phyloP scores from a whole-genome alignment of 2,329 filamentous ascomycete species.

The Saccharata proteae region DNA sequence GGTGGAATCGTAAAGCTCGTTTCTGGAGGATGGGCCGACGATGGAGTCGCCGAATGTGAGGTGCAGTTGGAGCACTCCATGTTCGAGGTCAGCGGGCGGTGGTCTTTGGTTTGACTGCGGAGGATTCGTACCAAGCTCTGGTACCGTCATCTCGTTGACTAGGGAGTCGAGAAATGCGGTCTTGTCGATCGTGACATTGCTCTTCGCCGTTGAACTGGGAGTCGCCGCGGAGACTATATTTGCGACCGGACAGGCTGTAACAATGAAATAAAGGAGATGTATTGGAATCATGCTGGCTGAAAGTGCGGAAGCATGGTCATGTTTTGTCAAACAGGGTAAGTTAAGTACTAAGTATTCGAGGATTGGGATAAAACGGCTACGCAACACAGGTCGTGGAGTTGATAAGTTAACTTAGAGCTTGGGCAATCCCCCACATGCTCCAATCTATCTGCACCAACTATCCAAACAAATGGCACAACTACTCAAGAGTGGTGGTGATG shows the following conservation, averaged over 20 bases:
- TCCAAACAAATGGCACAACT: too few relatives aligned
- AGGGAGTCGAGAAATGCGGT: not conserved
- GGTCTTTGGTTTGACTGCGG: too few relatives aligned
- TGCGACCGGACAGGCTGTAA: not conserved
- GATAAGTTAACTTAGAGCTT: too few relatives aligned
- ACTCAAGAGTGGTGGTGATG: too few relatives aligned
- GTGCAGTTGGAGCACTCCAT: slow-evolving; percentile 32
- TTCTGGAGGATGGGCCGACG: slow-evolving; percentile 25
- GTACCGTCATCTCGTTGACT: not conserved
- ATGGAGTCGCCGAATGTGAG: slow-evolving; percentile 34
- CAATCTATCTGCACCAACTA: too few relatives aligned
- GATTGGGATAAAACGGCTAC: too few relatives aligned
- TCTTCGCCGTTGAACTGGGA: too few relatives aligned
- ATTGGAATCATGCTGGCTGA: not conserved
- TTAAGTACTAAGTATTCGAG: slow-evolving; percentile 1
- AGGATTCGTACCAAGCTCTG: slow-evolving; percentile 1
- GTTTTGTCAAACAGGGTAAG: slow-evolving; percentile 1
- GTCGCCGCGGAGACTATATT: too few relatives aligned
- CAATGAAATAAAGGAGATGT: not conserved
- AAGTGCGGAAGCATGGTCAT: not conserved
- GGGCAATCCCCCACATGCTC: too few relatives aligned
- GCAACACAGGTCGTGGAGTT: too few relatives aligned
- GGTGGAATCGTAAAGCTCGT: slow-evolving; percentile 28
- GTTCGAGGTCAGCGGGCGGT: too few relatives aligned
- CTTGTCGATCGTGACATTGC: too few relatives aligned